Percentiles rank a stretch among this genome's conserved stretches.
Evolutionary conservation across 2,329 filamentous ascomycete genomes (phyloP).

Genomic region (Fusarium sp.): DNA sequence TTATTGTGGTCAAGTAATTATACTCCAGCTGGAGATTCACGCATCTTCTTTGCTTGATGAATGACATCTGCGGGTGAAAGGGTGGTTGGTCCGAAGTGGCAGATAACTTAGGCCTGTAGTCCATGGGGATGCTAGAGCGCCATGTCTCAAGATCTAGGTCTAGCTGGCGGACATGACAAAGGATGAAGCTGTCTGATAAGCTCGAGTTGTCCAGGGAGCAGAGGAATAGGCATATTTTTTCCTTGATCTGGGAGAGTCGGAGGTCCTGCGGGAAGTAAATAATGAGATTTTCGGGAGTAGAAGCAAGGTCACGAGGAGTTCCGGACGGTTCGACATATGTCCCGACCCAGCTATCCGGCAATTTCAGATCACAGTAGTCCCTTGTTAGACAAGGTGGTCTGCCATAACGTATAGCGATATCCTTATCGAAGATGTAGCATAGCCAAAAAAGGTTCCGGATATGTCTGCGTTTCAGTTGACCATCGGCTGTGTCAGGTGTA

Average conservation of each 20-base stretch:
- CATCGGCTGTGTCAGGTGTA: accelerated
- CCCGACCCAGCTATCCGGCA: not conserved
- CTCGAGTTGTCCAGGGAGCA: not conserved
- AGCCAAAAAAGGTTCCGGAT: not conserved
- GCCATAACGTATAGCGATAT: not conserved
- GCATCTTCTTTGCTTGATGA: not conserved
- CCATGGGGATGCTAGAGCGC: not conserved
- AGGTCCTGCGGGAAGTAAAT: not conserved
- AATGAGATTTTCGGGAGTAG: no score
- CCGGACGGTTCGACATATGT: not conserved
- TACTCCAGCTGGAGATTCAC: not conserved
- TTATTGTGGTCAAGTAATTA: not conserved
- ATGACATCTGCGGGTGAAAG: not conserved
- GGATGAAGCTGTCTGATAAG: not conserved
- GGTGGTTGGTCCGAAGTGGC: not conserved
- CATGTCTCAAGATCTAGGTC: slow-evolving; percentile 1
- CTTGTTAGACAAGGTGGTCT: not conserved
- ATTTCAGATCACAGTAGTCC: not conserved
- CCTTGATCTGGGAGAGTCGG: not conserved
- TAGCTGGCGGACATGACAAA: not conserved
- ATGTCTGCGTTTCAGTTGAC: not conserved
- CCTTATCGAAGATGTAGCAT: not conserved
- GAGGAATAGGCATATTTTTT: not conserved
- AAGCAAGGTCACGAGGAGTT: no score
- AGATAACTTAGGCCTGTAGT: not conserved